A percentile compares a stretch with the other conserved stretches of the same genome.
phyloP scores from a whole-genome alignment of 495 filamentous ascomycete genomes.

The Hypoxylon fuscum region DNA sequence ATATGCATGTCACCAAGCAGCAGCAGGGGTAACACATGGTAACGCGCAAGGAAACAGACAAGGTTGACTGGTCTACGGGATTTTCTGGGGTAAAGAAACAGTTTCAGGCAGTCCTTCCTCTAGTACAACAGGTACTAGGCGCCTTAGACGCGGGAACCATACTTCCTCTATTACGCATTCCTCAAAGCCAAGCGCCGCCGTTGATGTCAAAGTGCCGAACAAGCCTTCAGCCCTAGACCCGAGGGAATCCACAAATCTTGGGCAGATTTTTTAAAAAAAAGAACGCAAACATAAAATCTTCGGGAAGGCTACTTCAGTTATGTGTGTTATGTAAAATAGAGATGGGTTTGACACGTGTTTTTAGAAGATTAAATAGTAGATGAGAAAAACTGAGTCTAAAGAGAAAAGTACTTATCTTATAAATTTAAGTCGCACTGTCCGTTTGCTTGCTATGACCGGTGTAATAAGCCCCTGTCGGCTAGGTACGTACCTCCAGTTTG shows the following conservation, averaged over 20 bases:
- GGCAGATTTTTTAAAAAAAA: background rate
- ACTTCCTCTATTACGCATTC: background rate
- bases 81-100: conserved; percentile 30
- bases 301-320: background rate
- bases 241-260: no score
- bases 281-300: background rate
- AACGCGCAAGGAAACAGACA: conserved; percentile 36
- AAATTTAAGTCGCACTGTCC: conserved; percentile 31
- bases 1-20: conserved; percentile 43
- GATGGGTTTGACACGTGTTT: conserved; percentile 6
- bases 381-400: background rate
- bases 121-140: conserved; percentile 2
- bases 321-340: background rate
- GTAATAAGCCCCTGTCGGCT: conserved; percentile 10
- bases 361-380: background rate
- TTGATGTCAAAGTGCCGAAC: background rate
- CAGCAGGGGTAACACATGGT: conserved; percentile 49
- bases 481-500: conserved; percentile 19
- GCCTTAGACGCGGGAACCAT: conserved; percentile 1
- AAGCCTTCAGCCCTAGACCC: background rate
- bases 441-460: conserved; percentile 38
- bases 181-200: background rate
- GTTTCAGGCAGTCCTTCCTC: background rate
- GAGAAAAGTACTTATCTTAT: background rate
- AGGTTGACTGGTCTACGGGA: conserved; percentile 20